Conservation (phyloP, 345 rosid species). For the Boechera divaricarpa region DNA sequence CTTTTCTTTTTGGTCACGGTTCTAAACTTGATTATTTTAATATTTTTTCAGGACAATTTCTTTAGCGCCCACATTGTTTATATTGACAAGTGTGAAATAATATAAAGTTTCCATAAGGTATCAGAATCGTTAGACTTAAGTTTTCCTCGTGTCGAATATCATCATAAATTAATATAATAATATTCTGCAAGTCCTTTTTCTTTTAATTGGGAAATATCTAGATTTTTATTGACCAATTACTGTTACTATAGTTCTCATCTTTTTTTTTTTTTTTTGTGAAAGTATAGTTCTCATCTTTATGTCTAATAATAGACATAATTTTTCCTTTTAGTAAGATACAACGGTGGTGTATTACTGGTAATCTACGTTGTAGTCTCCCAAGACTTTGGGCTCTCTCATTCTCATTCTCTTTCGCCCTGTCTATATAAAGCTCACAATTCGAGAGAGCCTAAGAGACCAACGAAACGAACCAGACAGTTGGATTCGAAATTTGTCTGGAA, state of each 20-base stretch:
- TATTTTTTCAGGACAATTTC: background rate
- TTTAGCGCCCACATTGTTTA: conserved; percentile 27
- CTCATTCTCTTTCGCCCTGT: conserved; percentile 5
- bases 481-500: conserved; percentile 8
- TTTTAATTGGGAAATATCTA: background rate
- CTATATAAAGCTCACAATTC: conserved; percentile 41
- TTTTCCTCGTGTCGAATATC: conserved; percentile 36
- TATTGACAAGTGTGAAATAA: conserved; percentile 24
- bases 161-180: background rate
- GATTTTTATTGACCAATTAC: conserved; percentile 12
- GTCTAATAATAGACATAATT: conserved; percentile 17
- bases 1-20: background rate
- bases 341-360: conserved; percentile 26
- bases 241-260: background rate
- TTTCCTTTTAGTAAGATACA: conserved; percentile 7
- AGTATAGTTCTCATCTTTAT: background rate
- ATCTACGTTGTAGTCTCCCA: conserved; percentile 36
- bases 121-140: conserved; percentile 15
- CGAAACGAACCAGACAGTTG: background rate
- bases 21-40: background rate
- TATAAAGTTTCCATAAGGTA: background rate
- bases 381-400: conserved; percentile 38
- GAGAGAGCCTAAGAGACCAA: conserved; percentile 21
- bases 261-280: background rate
- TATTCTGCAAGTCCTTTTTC: background rate